Percentiles rank a stretch among this genome's conserved stretches.
Conservation (phyloP, 2,329 filamentous ascomycete genomes). For the Fusarium sublunatum region DNA sequence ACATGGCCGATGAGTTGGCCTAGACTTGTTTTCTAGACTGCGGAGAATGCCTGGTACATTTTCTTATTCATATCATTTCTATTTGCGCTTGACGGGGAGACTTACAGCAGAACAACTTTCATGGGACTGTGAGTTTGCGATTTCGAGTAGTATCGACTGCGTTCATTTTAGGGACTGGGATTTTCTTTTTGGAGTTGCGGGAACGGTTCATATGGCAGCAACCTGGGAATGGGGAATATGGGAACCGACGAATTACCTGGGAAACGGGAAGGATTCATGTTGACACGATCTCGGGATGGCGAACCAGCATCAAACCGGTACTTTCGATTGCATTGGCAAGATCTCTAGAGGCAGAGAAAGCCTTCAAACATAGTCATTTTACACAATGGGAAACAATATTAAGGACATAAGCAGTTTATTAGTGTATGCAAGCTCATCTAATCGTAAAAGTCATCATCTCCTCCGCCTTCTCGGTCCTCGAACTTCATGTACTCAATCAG, state of each 20-base stretch:
- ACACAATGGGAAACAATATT: neutral
- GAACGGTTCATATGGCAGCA: conserved; percentile 4
- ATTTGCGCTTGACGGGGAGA: conserved; percentile 1
- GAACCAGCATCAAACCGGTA: conserved; percentile 7
- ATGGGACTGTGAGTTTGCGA: conserved; percentile 5
- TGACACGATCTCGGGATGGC: conserved; percentile 1
- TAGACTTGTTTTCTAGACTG: conserved; percentile 14
- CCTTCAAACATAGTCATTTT: conserved; percentile 1
- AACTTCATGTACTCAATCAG: conserved; percentile 77
- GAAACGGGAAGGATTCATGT: neutral
- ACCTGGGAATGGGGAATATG: conserved; percentile 25
- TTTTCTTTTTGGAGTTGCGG: conserved; percentile 14
- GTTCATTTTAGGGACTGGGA: conserved; percentile 11
- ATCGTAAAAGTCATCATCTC: conserved; percentile 68
- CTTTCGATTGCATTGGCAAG: conserved; percentile 5
- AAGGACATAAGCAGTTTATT: conserved; percentile 10
- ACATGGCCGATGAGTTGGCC: conserved; percentile 38
- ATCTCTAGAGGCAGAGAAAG: neutral
- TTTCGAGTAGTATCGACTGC: conserved; percentile 1
- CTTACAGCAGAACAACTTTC: conserved; percentile 5
- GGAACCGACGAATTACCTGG: conserved; percentile 1
- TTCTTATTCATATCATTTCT: conserved; percentile 14
- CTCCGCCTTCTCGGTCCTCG: conserved; percentile 74
- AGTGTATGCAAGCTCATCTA: conserved; percentile 25
- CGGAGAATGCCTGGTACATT: conserved; percentile 1